Base-by-base conservation (phyloP, 768 basidiomycete species). In the Tylopilus intermedius region DNA sequence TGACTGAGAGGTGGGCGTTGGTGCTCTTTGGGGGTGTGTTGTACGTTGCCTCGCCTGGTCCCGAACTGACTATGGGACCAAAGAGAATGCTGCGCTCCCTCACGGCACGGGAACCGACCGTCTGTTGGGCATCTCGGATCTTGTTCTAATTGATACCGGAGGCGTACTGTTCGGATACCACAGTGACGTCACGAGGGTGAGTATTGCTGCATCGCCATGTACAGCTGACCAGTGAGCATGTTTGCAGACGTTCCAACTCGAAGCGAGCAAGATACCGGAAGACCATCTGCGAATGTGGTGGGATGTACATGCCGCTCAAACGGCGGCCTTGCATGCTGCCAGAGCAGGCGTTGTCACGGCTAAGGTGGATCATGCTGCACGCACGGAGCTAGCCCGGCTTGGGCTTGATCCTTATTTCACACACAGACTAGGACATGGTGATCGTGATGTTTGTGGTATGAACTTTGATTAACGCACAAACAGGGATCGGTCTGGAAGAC, bases 31-130 rank as follows among this genome's bases (percentile, higher is more conserved):
- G 90, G 62, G 84, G 90, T 89, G 57, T 51, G 79, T 70, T 13
- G 15, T 39, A 21, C 13, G 18, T 37, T 30, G 4, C 37, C 24
- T 10, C 37, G 26, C 5, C 7, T 8, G 14, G 6, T 32, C 39
- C 50, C 7, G 32, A 52, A 32, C 44, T 59, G 29, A 56, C 44
- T 15, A 10, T 43, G 18, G 41, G 9, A 49, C 24, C 45, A 7
- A 65, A 93, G 91, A 87, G 54, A 88, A 93, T 59, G 91, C 90
- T 5, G 90, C 90, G 3, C 78, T 90, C 22, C 91, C 90, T 3
- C 92, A 94, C 65, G 93, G 90, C 6, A 75, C 78, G 35, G 88
- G 89, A 2, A 84, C 84, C 0, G 86, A 93, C 62, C 78, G 83
- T 30, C 60, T 62, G 0, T 73, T 93, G 11, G 70, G 67, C 1